Percentiles rank a stretch among this genome's conserved stretches.
Evolutionary conservation across 2,329 filamentous ascomycete species (phyloP).

Genomic region (Colletotrichum navitas): DNA sequence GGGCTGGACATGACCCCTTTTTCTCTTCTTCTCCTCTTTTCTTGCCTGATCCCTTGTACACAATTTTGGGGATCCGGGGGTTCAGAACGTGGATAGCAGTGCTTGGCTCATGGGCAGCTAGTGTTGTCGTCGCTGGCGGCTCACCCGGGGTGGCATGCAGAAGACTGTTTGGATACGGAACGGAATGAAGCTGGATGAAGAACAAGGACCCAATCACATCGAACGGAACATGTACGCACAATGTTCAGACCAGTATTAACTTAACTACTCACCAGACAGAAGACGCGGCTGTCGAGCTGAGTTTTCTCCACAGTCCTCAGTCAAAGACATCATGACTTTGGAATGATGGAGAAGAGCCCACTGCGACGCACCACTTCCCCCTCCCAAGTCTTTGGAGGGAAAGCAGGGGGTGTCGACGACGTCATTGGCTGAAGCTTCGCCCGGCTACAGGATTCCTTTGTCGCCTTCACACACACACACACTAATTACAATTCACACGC

Average conservation of each 20-base stretch:
- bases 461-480: too few species aligned
- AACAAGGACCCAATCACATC: neutral
- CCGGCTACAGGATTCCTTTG: neutral
- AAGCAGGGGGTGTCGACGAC: conserved; percentile 18
- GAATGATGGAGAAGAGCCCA: conserved; percentile 4
- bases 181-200: neutral
- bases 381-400: neutral
- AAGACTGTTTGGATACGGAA: neutral
- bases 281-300: neutral
- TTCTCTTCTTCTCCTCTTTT: neutral
- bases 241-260: neutral
- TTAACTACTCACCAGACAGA: neutral
- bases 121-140: neutral
- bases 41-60: neutral
- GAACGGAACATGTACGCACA: neutral
- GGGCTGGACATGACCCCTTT: conserved; percentile 57
- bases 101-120: neutral
- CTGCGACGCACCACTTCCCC: neutral
- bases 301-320: conserved; percentile 22
- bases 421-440: conserved; percentile 29
- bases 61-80: neutral
- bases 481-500: neutral
- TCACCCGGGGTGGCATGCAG: neutral
- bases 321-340: conserved; percentile 44
- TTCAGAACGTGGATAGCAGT: neutral